A percentile compares a stretch with the other conserved stretches of the same genome.
Evolutionary conservation across 164 flowering plant species (phyloP).

Genomic region (Nymphaea colorata): DNA sequence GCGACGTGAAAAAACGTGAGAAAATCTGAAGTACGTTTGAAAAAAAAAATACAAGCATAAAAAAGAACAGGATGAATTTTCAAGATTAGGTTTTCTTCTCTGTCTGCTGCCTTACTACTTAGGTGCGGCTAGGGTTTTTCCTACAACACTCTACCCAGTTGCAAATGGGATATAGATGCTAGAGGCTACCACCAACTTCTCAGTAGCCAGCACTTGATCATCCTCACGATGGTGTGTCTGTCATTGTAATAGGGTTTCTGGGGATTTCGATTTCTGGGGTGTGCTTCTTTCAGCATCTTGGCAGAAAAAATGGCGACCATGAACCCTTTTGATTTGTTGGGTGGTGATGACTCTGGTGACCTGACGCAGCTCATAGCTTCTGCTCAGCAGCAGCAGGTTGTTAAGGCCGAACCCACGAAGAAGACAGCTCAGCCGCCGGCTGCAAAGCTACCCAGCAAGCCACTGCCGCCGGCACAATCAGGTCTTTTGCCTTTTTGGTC

Average conservation of each 20-base stretch:
- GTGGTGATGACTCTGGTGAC: slow-evolving; percentile 56
- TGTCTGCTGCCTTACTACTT: neutral
- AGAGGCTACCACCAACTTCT: too few relatives aligned
- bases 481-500: slow-evolving; percentile 1
- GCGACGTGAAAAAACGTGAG: neutral
- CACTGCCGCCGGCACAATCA: slow-evolving; percentile 9
- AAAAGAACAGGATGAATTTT: neutral
- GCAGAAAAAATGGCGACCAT: slow-evolving; percentile 35
- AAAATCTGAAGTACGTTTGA: neutral
- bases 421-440: slow-evolving; percentile 1
- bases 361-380: slow-evolving; percentile 37
- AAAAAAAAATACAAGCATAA: neutral
- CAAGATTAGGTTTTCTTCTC: neutral
- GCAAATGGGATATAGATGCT: too few relatives aligned
- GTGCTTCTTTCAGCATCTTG: neutral
- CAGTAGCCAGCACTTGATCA: too few relatives aligned
- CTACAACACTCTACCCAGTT: neutral
- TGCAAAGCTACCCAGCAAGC: slow-evolving; percentile 15
- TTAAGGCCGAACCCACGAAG: slow-evolving; percentile 1
- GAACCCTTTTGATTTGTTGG: slow-evolving; percentile 66
- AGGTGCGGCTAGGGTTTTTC: neutral
- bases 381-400: neutral
- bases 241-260: neutral
- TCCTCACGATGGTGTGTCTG: neutral
- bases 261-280: neutral